Evolutionary conservation across 768 basidiomycete genomes (phyloP).

Genomic region (Terana coerulea): DNA sequence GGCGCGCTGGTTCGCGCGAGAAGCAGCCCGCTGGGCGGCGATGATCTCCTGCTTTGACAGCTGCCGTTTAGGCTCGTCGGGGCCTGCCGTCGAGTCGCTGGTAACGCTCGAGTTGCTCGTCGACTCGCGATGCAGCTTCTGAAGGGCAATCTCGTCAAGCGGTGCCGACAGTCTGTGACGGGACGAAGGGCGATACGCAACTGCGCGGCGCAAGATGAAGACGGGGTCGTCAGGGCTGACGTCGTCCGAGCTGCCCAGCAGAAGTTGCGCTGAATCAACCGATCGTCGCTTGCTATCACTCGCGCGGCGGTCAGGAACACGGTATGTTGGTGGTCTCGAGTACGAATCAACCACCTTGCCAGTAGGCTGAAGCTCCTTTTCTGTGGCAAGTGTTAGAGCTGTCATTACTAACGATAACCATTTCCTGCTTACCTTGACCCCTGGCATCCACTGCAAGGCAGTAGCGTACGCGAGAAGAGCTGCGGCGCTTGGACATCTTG

Average conservation of each 20-base stretch:
- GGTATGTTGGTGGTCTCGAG: slow-evolving; percentile 67
- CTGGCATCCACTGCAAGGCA: slow-evolving; percentile 56
- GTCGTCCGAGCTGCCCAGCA: slow-evolving; percentile 71
- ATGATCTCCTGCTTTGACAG: slow-evolving; percentile 85
- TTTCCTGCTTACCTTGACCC: slow-evolving; percentile 56
- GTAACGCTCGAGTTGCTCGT: slow-evolving; percentile 51
- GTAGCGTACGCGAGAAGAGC: slow-evolving; percentile 77
- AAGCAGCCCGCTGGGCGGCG: slow-evolving; percentile 85
- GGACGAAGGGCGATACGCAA: slow-evolving; percentile 69
- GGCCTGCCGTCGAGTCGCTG: slow-evolving; percentile 37
- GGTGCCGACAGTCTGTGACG: slow-evolving; percentile 71
- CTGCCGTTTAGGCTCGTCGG: slow-evolving; percentile 35
- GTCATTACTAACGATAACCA: not conserved
- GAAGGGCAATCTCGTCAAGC: slow-evolving; percentile 79
- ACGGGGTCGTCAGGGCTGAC: slow-evolving; percentile 79
- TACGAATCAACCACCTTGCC: slow-evolving; percentile 86
- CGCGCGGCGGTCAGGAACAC: slow-evolving; percentile 55
- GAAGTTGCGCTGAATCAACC: slow-evolving; percentile 69
- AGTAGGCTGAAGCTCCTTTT: slow-evolving; percentile 74
- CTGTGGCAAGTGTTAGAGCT: slow-evolving; percentile 35
- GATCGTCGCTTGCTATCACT: slow-evolving; percentile 79
- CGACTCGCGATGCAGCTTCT: slow-evolving; percentile 67
- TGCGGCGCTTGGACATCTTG: slow-evolving; percentile 78
- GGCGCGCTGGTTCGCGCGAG: slow-evolving; percentile 79
- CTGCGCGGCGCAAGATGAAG: slow-evolving; percentile 85